A percentile compares a stretch with the other conserved stretches of the same genome.
Conservation (phyloP, 345 rosid genomes). For the Hibiscus syriacus region DNA sequence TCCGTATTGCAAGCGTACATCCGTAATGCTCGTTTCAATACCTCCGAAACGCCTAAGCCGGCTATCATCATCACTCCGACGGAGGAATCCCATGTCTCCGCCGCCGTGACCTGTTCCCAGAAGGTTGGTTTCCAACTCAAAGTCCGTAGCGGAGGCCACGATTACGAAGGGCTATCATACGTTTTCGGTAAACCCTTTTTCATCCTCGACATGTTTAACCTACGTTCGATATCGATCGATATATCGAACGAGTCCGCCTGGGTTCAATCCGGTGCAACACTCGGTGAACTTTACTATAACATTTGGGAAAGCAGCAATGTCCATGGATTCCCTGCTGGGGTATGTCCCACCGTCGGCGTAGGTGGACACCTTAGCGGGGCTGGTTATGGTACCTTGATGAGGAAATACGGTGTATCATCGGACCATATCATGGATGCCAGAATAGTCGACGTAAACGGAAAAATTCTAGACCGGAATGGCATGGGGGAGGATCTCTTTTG, state of each 20-base stretch:
- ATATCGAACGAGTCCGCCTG: conserved; percentile 9
- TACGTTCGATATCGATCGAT: conserved; percentile 7
- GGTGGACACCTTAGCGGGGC: conserved; percentile 24
- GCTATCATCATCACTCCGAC: background rate
- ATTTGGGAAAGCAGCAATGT: background rate
- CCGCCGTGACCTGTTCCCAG: background rate
- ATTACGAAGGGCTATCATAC: conserved; percentile 13
- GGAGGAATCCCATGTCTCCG: background rate
- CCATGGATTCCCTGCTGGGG: conserved; percentile 18
- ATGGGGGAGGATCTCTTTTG: conserved; percentile 38
- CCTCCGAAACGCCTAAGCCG: background rate
- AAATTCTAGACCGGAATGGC: background rate
- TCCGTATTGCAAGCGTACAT: background rate
- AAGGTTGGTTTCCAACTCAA: background rate
- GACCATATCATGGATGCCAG: conserved; percentile 9
- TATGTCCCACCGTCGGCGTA: conserved; percentile 15
- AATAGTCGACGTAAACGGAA: background rate
- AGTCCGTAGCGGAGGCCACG: conserved; percentile 19
- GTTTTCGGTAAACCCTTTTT: conserved; percentile 6
- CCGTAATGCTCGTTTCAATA: conserved; percentile 42
- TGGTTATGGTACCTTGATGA: conserved; percentile 1
- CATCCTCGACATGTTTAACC: conserved; percentile 13
- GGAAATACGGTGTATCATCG: conserved; percentile 17
- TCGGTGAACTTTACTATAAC: conserved; percentile 5
- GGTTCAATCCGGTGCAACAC: conserved; percentile 20